These are phyloP conservation scores for Scheffersomyces lignosus DNA, from an alignment of 805 yeast species.

Conservation along the genomic window DNA sequence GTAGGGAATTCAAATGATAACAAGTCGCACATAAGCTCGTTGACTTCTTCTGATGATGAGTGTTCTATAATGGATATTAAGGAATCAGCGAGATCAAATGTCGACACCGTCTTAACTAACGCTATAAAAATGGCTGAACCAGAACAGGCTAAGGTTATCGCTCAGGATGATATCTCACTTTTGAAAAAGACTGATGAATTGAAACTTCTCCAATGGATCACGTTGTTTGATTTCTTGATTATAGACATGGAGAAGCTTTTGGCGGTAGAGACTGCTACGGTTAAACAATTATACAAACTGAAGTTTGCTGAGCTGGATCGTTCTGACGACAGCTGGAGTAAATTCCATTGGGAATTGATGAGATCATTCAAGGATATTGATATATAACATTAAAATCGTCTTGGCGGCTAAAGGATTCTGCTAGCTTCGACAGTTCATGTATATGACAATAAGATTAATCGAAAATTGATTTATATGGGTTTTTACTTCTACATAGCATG, in stretches of 20 bases:
- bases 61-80: conserved; percentile 6
- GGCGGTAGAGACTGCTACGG: conserved; percentile 2
- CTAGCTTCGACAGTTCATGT: too few relatives aligned
- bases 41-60: conserved; percentile 25
- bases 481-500: too few relatives aligned
- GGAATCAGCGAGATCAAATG: background rate
- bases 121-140: conserved; percentile 10
- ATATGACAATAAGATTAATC: too few relatives aligned
- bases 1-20: background rate
- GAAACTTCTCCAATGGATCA: conserved; percentile 32
- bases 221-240: conserved; percentile 35
- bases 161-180: background rate
- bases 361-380: background rate
- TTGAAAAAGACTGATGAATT: conserved; percentile 28
- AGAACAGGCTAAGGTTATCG: background rate
- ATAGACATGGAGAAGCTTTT: conserved; percentile 5
- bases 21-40: conserved; percentile 8
- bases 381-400: too few relatives aligned
- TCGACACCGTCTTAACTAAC: conserved; percentile 1
- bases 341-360: background rate
- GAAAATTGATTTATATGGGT: too few relatives aligned
- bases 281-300: conserved; percentile 9
- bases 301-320: background rate
- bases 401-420: too few relatives aligned
- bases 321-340: background rate